Evolutionary conservation across 257 asterid genomes (phyloP).

Genomic region (Asclepias syriaca): DNA sequence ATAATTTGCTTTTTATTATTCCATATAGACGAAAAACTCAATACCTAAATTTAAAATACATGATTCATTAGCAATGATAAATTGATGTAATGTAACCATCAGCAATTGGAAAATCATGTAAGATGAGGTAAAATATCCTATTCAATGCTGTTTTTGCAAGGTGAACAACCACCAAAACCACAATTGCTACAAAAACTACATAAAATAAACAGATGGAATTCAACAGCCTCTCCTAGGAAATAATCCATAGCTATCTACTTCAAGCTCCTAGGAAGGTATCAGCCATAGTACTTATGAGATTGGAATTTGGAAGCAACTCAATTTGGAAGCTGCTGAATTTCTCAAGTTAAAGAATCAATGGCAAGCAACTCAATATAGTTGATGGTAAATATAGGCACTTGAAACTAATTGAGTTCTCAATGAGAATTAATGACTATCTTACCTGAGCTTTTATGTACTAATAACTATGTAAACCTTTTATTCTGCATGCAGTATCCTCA

Average conservation of each 20-base stretch:
- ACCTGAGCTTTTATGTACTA: too few species aligned
- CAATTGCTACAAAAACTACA: background rate
- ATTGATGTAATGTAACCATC: background rate
- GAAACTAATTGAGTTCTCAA: background rate
- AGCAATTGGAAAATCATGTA: background rate
- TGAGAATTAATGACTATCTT: background rate
- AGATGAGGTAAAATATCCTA: background rate
- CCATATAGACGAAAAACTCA: background rate
- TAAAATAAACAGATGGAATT: background rate
- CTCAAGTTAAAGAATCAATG: background rate
- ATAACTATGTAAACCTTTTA: too few species aligned
- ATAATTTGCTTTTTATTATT: constrained; percentile 10
- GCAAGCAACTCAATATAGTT: background rate
- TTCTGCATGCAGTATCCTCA: too few species aligned
- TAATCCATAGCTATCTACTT: background rate
- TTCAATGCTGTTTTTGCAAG: background rate
- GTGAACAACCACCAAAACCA: background rate
- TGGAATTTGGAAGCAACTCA: background rate
- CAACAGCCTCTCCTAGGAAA: background rate
- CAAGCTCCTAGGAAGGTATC: background rate
- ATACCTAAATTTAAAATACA: background rate
- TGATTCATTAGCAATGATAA: background rate
- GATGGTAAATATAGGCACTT: background rate
- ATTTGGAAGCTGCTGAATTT: background rate
- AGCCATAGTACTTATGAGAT: background rate